Conservation (phyloP, 192 early-diverging fungal genomes). For the Podila verticillata region DNA sequence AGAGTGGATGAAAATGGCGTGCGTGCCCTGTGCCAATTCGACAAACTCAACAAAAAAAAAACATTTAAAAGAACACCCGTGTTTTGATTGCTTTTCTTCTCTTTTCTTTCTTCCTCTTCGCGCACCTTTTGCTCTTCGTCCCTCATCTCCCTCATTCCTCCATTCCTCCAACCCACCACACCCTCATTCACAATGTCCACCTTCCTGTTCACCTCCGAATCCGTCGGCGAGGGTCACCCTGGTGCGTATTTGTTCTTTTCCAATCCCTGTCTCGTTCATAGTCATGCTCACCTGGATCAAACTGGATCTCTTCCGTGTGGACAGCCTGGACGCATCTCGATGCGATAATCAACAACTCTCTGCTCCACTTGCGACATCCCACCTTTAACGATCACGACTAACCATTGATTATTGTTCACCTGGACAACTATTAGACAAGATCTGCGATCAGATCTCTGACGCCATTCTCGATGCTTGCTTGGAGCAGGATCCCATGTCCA, state of each 20-base stretch:
- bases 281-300: background rate
- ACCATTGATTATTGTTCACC: no score
- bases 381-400: no score
- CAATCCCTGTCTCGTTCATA: background rate
- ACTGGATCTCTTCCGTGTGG: background rate
- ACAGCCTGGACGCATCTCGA: background rate
- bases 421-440: conserved; percentile 81
- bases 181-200: conserved; percentile 56
- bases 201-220: conserved; percentile 99
- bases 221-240: conserved; percentile 99
- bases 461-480: conserved; percentile 98
- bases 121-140: no score
- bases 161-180: background rate
- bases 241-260: conserved; percentile 58
- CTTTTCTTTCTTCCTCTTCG: conserved; percentile 11
- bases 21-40: background rate
- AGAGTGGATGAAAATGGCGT: background rate
- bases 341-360: no score
- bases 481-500: conserved; percentile 93
- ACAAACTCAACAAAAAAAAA: conserved; percentile 16
- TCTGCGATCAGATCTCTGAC: conserved; percentile 99
- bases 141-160: no score
- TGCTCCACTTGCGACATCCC: no score
- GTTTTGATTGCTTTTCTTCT: conserved; percentile 1
- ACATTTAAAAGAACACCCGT: no score